Evolutionary conservation across 176 grass and related monocot species (phyloP), one percentile per base, ranked within the genome.

Genomic region (Triticum aestivum): DNA sequence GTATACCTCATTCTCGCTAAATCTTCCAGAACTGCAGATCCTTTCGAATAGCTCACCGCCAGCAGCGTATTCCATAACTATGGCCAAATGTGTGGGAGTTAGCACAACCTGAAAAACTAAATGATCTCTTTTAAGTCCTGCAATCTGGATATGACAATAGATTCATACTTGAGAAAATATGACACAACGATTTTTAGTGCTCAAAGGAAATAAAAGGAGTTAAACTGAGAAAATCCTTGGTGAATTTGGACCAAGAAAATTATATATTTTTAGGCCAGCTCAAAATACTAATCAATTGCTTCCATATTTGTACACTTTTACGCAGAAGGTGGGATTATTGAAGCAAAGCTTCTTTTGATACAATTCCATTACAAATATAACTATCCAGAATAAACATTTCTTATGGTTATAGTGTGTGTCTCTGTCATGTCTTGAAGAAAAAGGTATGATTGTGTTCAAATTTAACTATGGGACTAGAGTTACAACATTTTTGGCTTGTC

Each of bases 21-120:
- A 98, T 91, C 82, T 95, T 45, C 96, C 96, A 79, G 96, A 90
- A 67, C 75, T 86, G 81, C 96, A 98, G 64, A 98, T 98, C 78
- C 96, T 92, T 83, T 88, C 93, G 11, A 98, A 98, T 82, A 98
- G 90, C 81, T 98, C 96, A 5, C 96, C 96, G 1, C 96, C 96
- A 88, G 92, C 96, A 91, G 96, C 96, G 66, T 98, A 98, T 83
- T 98, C 96, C 96, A 98, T 98, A 64, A 98, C 90, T 88, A 98
- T 98, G 83, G 96, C 96, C 69, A 98, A 91, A 95, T 98, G 96
- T 8, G 96, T 96, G n/a, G 96, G 92, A 82, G 96, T 96, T 77
- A 98, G 88, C 79, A 94, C 91, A 85, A 98, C 96, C 96, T 98
- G 90, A 89, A 93, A 94, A 86, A 83, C 74, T 87, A 91, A 89